phyloP scores from a whole-genome alignment of 75 land plant genomes.

The Selaginella moellendorffii region DNA sequence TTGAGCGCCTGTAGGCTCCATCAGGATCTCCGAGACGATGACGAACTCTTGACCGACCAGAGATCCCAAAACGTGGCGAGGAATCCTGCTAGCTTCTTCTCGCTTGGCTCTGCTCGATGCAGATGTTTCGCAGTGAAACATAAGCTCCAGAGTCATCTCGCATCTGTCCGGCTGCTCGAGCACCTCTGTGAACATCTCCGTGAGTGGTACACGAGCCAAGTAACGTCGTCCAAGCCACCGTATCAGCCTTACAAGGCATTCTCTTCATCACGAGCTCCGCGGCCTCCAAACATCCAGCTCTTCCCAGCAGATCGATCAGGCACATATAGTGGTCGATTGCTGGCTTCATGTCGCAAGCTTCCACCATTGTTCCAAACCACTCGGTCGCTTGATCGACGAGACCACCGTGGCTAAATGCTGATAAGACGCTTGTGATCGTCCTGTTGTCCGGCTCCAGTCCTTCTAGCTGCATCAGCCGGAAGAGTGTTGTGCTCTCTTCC shows the following conservation, averaged over 20 bases:
- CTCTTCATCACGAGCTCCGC: not conserved
- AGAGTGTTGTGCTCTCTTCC: not conserved
- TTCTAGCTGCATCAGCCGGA: not conserved
- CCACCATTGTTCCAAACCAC: conserved; percentile 8
- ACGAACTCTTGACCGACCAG: too few relatives aligned
- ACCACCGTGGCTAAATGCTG: conserved; percentile 8
- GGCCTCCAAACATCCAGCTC: conserved; percentile 10
- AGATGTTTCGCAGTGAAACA: not conserved
- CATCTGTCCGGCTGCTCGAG: not conserved
- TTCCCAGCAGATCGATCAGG: conserved; percentile 13
- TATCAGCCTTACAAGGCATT: conserved; percentile 8
- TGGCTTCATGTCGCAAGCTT: conserved; percentile 6
- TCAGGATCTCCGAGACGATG: too few relatives aligned
- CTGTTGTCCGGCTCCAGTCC: not conserved
- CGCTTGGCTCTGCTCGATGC: too few relatives aligned
- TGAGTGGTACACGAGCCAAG: conserved; percentile 13
- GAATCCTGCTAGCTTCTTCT: too few relatives aligned
- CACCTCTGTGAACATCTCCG: not conserved
- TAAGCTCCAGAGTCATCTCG: not conserved
- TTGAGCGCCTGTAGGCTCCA: too few relatives aligned
- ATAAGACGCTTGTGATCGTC: conserved; percentile 7
- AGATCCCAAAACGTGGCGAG: too few relatives aligned
- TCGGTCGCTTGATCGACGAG: conserved; percentile 1
- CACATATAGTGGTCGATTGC: conserved; percentile 10
- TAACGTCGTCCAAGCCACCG: conserved; percentile 2